Evolutionary conservation across 2,329 filamentous ascomycete genomes (phyloP).

Genomic region (Pyricularia grisea): DNA sequence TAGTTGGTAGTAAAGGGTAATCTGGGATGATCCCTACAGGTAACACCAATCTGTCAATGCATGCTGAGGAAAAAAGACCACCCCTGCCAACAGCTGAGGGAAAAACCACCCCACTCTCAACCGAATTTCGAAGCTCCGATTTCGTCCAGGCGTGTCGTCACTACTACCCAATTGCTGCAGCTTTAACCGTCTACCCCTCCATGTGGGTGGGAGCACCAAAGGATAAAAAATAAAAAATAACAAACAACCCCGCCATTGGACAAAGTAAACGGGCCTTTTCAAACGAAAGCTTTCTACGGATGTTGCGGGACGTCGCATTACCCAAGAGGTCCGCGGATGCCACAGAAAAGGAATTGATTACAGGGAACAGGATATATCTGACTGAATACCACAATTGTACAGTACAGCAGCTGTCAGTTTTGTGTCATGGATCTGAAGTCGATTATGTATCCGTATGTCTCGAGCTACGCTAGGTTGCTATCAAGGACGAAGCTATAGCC

Average conservation of each 20-base stretch:
- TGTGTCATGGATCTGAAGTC: not conserved
- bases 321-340: not conserved
- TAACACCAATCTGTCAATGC: not conserved
- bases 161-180: not conserved
- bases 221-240: not conserved
- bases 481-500: not conserved
- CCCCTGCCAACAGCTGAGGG: not conserved
- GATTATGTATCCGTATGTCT: not conserved
- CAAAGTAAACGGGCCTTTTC: not conserved
- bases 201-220: not conserved
- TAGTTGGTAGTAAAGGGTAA: not conserved
- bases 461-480: not conserved
- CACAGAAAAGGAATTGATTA: not conserved
- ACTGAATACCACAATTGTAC: not conserved
- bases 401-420: not conserved
- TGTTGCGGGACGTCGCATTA: not conserved
- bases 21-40: not conserved
- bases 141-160: constrained; percentile 1
- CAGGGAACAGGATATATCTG: not conserved
- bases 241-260: not conserved
- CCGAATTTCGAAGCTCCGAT: not conserved
- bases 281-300: not conserved
- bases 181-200: not conserved
- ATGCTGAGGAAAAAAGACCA: not conserved
- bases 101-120: not conserved